Evolutionary conservation across 805 yeast species (phyloP), one percentile per base, ranked within the genome.

Genomic region (Candida succiphila): DNA sequence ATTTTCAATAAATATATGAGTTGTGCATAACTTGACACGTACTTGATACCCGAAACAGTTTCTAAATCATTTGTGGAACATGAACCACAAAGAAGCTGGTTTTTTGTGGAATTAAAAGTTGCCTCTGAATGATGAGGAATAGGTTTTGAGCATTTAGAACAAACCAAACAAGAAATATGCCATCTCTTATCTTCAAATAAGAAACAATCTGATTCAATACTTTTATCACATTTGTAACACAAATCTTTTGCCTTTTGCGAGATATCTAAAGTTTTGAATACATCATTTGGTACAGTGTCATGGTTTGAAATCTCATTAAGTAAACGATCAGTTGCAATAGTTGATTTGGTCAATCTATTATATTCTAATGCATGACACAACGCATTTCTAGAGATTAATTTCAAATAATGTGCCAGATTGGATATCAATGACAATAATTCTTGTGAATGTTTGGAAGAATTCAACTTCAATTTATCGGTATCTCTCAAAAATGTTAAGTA

Each of bases 361-460:
- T 69, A 63, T 36, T 71, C 77, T n/a, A 92, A 61, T 0, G 96
- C 84, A 43, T 77, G 75, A 37, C 75, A 71, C 27, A 92, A 67
- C 0, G 96, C 92, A 48, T 75, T 75, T 41, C 96, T 65, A 4
- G 89, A 81, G 17, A 92, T 61, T 6, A 89, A 65, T 54, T 92
- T 92, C 46, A 92, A 64, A 55, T 87, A 89, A 52, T 92, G 97
- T 0, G 98, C 96, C 45, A 89, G 63, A 0, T 94, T 87, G 1
- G 96, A 85, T 5, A 88, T 88, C 9, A 88, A 75, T 0, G 89
- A 74, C 43, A 92, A 67, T 26, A 89, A 51, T 35, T 76, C 79
- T 4, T 82, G 78, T 1, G 87, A 73, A 27, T 71, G 59, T 17
- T 52, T 45, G 13, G 56, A 36, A 4, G 61, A 60, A 7, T 58